Percentiles rank a stretch among this genome's conserved stretches.
Conservation (phyloP, 306 rosid genomes). For the Casuarina cunninghamiana region DNA sequence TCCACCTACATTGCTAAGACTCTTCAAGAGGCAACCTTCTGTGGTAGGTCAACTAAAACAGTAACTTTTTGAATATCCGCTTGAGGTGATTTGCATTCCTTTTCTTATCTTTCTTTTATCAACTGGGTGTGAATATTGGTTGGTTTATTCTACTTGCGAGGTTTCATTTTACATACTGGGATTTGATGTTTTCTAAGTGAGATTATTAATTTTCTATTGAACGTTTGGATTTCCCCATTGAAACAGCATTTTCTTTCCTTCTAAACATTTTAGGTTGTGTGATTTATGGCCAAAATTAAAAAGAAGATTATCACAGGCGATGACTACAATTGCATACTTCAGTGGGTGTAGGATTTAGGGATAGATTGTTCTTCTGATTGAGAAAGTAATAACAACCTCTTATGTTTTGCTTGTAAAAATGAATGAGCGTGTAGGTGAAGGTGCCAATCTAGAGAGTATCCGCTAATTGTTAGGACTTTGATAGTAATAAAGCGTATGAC, state of each 20-base stretch:
- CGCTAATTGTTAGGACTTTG: background rate
- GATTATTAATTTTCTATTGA: background rate
- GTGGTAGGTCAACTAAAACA: constrained; percentile 59
- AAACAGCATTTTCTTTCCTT: background rate
- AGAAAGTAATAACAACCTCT: background rate
- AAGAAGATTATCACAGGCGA: background rate
- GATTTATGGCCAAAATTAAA: background rate
- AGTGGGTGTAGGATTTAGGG: background rate
- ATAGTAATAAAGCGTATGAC: background rate
- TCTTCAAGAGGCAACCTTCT: constrained; percentile 80
- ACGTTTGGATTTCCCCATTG: background rate
- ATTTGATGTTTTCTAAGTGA: background rate
- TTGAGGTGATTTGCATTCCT: background rate
- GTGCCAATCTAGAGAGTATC: background rate
- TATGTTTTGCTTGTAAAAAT: background rate
- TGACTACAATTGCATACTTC: background rate
- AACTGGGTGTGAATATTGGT: background rate
- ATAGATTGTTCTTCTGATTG: background rate
- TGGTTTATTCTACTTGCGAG: background rate
- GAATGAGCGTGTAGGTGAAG: background rate
- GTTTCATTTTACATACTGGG: background rate
- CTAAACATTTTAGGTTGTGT: background rate
- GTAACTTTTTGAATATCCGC: constrained; percentile 15
- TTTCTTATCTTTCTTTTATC: background rate
- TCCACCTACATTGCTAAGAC: constrained; percentile 89